phyloP scores from a whole-genome alignment of 2,329 filamentous ascomycete genomes.

The Coniochaeta hoffmannii region DNA sequence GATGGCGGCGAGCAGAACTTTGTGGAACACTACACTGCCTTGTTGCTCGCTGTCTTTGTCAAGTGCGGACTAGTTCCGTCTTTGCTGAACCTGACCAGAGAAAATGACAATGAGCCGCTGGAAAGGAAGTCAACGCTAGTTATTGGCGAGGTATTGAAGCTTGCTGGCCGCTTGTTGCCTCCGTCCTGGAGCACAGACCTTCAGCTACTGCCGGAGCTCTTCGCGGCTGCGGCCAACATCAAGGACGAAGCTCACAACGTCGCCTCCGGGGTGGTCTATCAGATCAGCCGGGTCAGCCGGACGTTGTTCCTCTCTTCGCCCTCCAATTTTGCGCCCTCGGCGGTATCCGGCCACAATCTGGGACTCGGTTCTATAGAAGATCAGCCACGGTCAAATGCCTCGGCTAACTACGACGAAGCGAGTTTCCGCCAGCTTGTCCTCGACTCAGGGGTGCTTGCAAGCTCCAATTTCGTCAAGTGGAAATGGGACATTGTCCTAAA shows the following conservation, averaged over 20 bases:
- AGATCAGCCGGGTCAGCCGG: constrained; percentile 94
- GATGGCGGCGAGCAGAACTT: constrained; percentile 71
- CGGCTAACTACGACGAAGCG: constrained; percentile 49
- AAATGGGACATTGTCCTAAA: constrained; percentile 91
- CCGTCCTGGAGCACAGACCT: constrained; percentile 74
- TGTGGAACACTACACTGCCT: constrained; percentile 87
- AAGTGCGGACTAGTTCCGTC: constrained; percentile 65
- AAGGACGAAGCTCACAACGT: constrained; percentile 65
- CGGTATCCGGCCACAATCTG: constrained; percentile 34
- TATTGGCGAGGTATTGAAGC: constrained; percentile 83
- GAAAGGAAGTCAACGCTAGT: constrained; percentile 86
- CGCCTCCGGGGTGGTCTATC: constrained; percentile 87
- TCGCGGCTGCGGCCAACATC: constrained; percentile 69
- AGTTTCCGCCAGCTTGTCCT: constrained; percentile 58
- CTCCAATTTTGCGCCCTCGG: constrained; percentile 29
- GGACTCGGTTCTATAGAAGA: constrained; percentile 48
- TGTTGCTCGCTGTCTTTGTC: constrained; percentile 79
- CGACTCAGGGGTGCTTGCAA: constrained; percentile 80
- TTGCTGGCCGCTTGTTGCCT: constrained; percentile 80
- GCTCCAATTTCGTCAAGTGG: constrained; percentile 91
- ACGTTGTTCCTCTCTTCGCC: constrained; percentile 77
- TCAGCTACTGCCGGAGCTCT: constrained; percentile 80
- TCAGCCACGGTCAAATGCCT: constrained; percentile 42
- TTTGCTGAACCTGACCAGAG: constrained; percentile 58
- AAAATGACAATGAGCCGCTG: constrained; percentile 59